Percentiles rank a stretch among this genome's conserved stretches.
Evolutionary conservation across 2,329 filamentous ascomycete species (phyloP).

Genomic region (Hypoxylon sp.): DNA sequence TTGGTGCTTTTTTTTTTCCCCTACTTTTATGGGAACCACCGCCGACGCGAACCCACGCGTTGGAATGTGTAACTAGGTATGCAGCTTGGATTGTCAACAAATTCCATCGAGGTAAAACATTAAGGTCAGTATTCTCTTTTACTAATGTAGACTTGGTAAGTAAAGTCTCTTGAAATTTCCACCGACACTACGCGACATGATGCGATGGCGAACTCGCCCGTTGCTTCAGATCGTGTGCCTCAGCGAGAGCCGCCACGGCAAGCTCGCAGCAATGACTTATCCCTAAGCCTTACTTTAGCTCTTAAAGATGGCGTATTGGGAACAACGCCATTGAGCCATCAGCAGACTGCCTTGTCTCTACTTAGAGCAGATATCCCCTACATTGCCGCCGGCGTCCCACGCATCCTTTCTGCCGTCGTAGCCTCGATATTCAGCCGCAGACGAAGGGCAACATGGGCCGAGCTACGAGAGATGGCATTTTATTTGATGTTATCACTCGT

Average conservation of each 20-base stretch:
- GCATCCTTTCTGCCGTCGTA: conserved; percentile 30
- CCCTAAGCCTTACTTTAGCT: conserved; percentile 41
- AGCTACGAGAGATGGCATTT: conserved; percentile 20
- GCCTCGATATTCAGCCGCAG: conserved; percentile 15
- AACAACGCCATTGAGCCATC: conserved; percentile 45
- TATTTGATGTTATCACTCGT: conserved; percentile 42
- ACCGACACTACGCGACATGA: conserved; percentile 10
- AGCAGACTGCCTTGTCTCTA: conserved; percentile 35
- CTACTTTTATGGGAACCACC: conserved; percentile 2
- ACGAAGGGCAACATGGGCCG: conserved; percentile 24
- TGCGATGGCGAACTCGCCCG: conserved; percentile 25
- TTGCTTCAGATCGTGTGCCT: conserved; percentile 1
- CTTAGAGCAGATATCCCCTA: conserved; percentile 39
- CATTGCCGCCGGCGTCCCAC: conserved; percentile 30
- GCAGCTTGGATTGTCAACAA: conserved; percentile 18
- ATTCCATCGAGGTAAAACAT: conserved; percentile 22
- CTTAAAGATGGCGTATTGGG: conserved; percentile 42
- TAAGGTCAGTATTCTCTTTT: not conserved
- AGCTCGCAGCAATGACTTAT: conserved; percentile 9
- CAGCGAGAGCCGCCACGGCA: conserved; percentile 6
- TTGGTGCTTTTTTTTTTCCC: not conserved
- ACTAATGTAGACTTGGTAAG: not conserved
- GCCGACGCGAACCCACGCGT: conserved; percentile 1
- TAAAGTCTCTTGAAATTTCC: not conserved
- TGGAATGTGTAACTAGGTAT: conserved; percentile 32